Conservation (phyloP, 2,329 filamentous ascomycete species). For the Neodidymelliopsis sp. region DNA sequence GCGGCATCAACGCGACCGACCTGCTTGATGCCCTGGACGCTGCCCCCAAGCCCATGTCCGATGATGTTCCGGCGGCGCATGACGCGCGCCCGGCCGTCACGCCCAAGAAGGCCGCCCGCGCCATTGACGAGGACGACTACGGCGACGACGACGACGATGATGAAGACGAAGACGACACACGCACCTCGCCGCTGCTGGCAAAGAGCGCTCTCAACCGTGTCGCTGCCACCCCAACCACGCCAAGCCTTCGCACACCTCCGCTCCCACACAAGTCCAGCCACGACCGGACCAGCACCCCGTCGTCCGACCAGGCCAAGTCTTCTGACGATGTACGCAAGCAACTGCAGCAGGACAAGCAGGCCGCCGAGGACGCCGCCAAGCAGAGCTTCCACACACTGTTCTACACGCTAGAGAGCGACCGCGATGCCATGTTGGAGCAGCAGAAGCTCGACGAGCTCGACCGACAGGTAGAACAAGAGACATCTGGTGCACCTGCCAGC, state of each 20-base stretch:
- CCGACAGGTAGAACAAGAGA: slow-evolving; percentile 93
- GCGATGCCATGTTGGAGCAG: slow-evolving; percentile 96
- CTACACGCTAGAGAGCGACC: slow-evolving; percentile 93
- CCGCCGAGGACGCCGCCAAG: slow-evolving; percentile 87
- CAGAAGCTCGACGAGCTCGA: slow-evolving; percentile 96
- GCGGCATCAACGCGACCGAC: slow-evolving; percentile 47
- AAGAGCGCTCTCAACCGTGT: slow-evolving; percentile 61
- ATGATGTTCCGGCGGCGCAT: slow-evolving; percentile 47
- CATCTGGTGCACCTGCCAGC: slow-evolving; percentile 67
- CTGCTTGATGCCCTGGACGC: slow-evolving; percentile 35
- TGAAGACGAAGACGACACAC: slow-evolving; percentile 53
- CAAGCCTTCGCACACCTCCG: slow-evolving; percentile 72
- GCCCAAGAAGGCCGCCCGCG: slow-evolving; percentile 77
- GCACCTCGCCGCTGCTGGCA: slow-evolving; percentile 58
- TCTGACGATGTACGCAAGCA: slow-evolving; percentile 92
- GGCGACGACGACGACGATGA: slow-evolving; percentile 75
- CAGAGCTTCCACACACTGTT: slow-evolving; percentile 92
- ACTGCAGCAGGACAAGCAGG: slow-evolving; percentile 88
- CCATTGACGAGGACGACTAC: slow-evolving; percentile 86
- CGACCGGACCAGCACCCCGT: slow-evolving; percentile 63
- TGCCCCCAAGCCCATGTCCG: slow-evolving; percentile 32
- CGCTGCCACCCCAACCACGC: slow-evolving; percentile 67
- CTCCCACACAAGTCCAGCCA: slow-evolving; percentile 68
- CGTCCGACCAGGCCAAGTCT: slow-evolving; percentile 68
- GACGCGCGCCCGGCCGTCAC: slow-evolving; percentile 57